Base-by-base conservation (phyloP, 2,329 filamentous ascomycete species). In the Westerdykella aurantiaca region DNA sequence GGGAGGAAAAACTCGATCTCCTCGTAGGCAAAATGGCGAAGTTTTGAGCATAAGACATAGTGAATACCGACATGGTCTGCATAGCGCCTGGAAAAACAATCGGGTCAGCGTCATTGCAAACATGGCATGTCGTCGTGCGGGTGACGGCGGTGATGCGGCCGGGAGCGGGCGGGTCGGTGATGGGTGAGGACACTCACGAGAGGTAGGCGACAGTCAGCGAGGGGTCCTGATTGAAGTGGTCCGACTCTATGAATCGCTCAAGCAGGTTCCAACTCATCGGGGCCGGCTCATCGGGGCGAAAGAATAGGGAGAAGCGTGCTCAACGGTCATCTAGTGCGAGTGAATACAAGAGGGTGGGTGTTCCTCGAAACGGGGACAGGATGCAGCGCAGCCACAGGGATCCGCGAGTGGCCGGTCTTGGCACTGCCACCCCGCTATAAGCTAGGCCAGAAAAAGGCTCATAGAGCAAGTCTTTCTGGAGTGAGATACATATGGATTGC, bases 1-100 rank as follows among this genome's bases (percentile, higher is more conserved):
- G 87, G 87, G 39, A 93, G 78, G 75, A 91, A 93, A 81, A 93
- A 93, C 71, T 93, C 88, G 66, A 93, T 90, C 70, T 93, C 86
- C 74, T 89, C 85, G 72, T 91, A 93, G 52, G 85, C 85, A 65
- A 93, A 93, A 69, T 88, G 85, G 64, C 88, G 86, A 64, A 93
- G 77, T 79, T 93, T 93, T 60, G 84, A 85, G 75, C 88, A 91
- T 51, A 93, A 80, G 50, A 89, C 86, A 75, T 91, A 88, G 71
- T 91, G 86, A 63, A 93, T 91, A 59, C 87, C 87, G 67, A 93
- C 85, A 76, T 93, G 86, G 70, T 91, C 84, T 67, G 87, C 86
- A 73, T 93, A 93, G 59, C 87, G 86, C 61, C 87, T 91, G 68
- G 47, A 51, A 38, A 35, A 57, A 52, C 29, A 34, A 31, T 43